Evolutionary conservation across 305 asterid genomes (phyloP).

Genomic region (Ilex paraguariensis): DNA sequence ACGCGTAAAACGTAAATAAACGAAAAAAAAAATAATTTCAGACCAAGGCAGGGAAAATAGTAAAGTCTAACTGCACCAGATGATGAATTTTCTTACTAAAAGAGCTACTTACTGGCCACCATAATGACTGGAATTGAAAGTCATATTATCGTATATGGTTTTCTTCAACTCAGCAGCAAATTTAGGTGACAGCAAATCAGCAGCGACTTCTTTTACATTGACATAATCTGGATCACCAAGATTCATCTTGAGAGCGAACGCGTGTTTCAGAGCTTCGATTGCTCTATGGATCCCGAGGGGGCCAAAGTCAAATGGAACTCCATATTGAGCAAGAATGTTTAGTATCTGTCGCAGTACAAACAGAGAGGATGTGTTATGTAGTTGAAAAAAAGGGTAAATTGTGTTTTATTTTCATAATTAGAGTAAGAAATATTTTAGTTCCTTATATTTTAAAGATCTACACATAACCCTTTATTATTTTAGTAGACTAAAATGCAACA

Average conservation of each 20-base stretch:
- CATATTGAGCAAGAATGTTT: slow-evolving; percentile 52
- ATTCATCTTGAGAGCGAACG: slow-evolving; percentile 49
- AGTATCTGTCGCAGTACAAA: slow-evolving; percentile 34
- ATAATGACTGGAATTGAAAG: slow-evolving; percentile 53
- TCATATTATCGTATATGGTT: slow-evolving; percentile 41
- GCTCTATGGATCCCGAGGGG: slow-evolving; percentile 47
- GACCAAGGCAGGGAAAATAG: no score
- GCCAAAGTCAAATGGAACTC: slow-evolving; percentile 20
- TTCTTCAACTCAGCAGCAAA: slow-evolving; percentile 41
- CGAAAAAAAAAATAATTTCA: neutral
- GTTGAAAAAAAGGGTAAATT: no score
- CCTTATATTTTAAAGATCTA: no score
- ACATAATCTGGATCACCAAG: slow-evolving; percentile 68
- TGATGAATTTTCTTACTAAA: neutral
- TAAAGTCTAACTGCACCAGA: no score
- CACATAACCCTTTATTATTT: no score
- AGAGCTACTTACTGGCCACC: slow-evolving; percentile 47
- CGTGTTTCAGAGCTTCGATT: slow-evolving; percentile 63
- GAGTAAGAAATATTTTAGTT: no score
- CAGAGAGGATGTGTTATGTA: neutral
- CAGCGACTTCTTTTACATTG: slow-evolving; percentile 20
- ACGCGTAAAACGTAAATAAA: no score
- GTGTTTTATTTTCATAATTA: no score
- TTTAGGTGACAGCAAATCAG: slow-evolving; percentile 46
- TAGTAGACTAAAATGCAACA: no score